Percentiles rank a stretch among this genome's conserved stretches.
Conservation (phyloP, 2,329 filamentous ascomycete species). For the Penicillium digitatum region DNA sequence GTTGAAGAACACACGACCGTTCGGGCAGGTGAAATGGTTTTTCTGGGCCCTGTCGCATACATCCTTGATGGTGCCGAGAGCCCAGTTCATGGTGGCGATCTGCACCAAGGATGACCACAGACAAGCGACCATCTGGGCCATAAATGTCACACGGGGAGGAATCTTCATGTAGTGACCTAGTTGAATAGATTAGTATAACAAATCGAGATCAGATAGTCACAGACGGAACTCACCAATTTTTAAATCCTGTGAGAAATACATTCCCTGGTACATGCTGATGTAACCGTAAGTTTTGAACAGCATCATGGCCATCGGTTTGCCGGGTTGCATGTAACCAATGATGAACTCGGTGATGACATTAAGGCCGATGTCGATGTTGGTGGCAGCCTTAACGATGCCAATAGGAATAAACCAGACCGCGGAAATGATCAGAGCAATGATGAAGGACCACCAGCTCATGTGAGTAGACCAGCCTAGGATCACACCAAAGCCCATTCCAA, state of each 20-base stretch:
- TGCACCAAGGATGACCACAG: constrained; percentile 51
- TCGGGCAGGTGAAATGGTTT: constrained; percentile 58
- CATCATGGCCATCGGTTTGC: constrained; percentile 69
- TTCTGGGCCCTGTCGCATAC: constrained; percentile 60
- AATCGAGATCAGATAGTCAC: background rate
- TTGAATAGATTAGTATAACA: background rate
- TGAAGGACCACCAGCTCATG: constrained; percentile 67
- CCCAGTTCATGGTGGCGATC: constrained; percentile 46
- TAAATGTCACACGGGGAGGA: constrained; percentile 51
- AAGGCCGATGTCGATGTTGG: constrained; percentile 61
- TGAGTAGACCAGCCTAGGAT: constrained; percentile 59
- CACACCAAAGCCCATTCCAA: constrained; percentile 49
- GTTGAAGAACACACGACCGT: constrained; percentile 61
- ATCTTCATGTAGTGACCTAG: constrained; percentile 60
- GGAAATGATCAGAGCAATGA: constrained; percentile 62
- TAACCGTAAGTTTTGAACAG: constrained; percentile 73
- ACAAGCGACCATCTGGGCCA: constrained; percentile 49
- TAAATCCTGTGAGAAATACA: constrained; percentile 63
- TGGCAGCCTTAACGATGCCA: constrained; percentile 65
- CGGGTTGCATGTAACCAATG: constrained; percentile 69
- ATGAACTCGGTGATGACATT: constrained; percentile 73
- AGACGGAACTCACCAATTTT: constrained; percentile 49
- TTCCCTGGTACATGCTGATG: constrained; percentile 62
- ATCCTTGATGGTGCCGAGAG: constrained; percentile 54
- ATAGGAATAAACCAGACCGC: constrained; percentile 60